Evolutionary conservation across 1,284 basidiomycete genomes (phyloP), one percentile per base, ranked within the genome.

Genomic region (Cutaneotrichosporon cyanovorans): DNA sequence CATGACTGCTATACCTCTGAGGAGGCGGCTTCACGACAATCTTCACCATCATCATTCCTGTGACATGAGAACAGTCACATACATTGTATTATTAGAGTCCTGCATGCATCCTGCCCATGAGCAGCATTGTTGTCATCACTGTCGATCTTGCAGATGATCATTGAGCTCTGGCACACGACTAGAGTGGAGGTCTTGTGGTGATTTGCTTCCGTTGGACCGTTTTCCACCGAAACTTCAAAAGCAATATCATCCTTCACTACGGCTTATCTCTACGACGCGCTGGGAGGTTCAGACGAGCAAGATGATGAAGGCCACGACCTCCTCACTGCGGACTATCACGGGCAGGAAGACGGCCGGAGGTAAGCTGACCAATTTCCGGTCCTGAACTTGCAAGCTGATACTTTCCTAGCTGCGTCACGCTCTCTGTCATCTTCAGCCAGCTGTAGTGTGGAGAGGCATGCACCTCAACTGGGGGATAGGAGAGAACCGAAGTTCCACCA

Each of bases 41-140:
- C n/a, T 12, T 19, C n/a, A 11, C 8, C 37, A 4, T 11, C 21
- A 15, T 11, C 23, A 15, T 19, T 11, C 30, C 10, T 11, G 7
- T 4, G 4, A 9, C 22, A 25, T n/a, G 21, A 25, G 19, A 11
- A 6, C 8, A 19, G 11, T 21, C 18, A 10, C 20, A 20, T 25
- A 20, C 40, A 9, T 34, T 51, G 50, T 51, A 51, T 42, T 32
- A 51, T 30, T 47, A 51, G 50, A 51, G 44, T 42, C 40, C 40
- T 51, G 37, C 45, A 51, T 51, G 50, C 48, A 50, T 50, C 37
- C 33, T 22, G 11, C 36, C 36, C 9, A 15, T 18, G n/a, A 9
- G 16, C 19, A n/a, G n/a, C 30, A 32, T 20, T 34, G 9, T 7
- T 20, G 18, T 3, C 10, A 20, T 21, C 36, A 8, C 9, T 37